A percentile compares a stretch with the other conserved stretches of the same genome.
phyloP scores from a whole-genome alignment of 208 protist species.

The Spongospora subterranea region DNA sequence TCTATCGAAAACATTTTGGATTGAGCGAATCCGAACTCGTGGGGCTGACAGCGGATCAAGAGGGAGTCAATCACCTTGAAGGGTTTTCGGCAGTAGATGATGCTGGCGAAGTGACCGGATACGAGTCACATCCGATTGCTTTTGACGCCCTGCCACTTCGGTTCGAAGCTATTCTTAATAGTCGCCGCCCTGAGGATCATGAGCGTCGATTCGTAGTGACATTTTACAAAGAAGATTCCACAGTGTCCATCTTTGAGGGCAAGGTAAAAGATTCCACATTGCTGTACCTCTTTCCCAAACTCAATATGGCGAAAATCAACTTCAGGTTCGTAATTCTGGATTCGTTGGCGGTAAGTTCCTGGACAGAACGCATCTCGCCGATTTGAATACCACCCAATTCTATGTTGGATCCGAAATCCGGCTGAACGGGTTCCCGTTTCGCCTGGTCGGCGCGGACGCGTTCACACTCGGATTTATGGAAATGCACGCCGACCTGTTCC shows the following conservation, averaged over 20 bases:
- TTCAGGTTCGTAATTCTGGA: conserved; percentile 62
- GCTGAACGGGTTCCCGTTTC: conserved; percentile 58
- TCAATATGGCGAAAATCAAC: not conserved
- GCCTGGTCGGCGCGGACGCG: conserved; percentile 32
- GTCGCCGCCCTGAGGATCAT: conserved; percentile 52
- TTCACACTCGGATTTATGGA: conserved; percentile 61
- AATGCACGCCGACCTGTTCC: conserved; percentile 52
- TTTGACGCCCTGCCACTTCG: conserved; percentile 57
- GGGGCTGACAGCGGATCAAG: not conserved
- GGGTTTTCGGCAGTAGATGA: conserved; percentile 22
- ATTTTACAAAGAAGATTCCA: conserved; percentile 61
- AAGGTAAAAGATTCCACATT: not conserved
- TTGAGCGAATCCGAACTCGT: conserved; percentile 60
- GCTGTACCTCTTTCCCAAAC: not conserved
- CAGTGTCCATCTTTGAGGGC: conserved; percentile 61
- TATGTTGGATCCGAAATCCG: conserved; percentile 25
- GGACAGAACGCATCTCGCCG: conserved; percentile 58
- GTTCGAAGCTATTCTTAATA: conserved; percentile 59
- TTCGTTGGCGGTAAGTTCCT: conserved; percentile 68
- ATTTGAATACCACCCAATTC: conserved; percentile 60
- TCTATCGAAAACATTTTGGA: conserved; percentile 5
- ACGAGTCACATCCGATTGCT: conserved; percentile 59
- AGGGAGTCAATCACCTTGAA: conserved; percentile 60
- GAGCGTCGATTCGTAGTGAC: conserved; percentile 63
- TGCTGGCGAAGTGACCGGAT: conserved; percentile 54